phyloP scores from a whole-genome alignment of 2,329 filamentous ascomycete genomes.

The Colletotrichum shisoi region DNA sequence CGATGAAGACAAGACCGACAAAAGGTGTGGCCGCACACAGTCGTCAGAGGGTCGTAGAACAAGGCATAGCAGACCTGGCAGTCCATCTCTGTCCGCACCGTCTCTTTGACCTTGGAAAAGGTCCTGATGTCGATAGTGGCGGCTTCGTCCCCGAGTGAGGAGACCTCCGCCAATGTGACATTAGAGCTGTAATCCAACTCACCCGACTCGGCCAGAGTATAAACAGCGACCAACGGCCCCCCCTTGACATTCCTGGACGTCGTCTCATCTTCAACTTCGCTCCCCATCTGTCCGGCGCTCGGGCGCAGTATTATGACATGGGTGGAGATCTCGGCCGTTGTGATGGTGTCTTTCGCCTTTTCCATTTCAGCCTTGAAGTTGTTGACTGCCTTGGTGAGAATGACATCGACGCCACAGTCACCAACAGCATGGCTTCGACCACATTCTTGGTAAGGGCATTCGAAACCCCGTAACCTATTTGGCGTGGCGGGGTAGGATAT shows the following conservation, averaged over 20 bases:
- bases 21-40: slow-evolving; percentile 87
- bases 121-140: slow-evolving; percentile 44
- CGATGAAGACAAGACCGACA: slow-evolving; percentile 81
- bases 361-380: slow-evolving; percentile 64
- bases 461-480: slow-evolving; percentile 72
- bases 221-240: slow-evolving; percentile 71
- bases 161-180: slow-evolving; percentile 56
- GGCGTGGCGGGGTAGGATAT: slow-evolving; percentile 80
- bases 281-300: slow-evolving; percentile 40
- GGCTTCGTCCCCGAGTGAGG: slow-evolving; percentile 42
- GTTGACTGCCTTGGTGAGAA: slow-evolving; percentile 74
- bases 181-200: slow-evolving; percentile 65
- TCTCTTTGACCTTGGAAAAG: slow-evolving; percentile 67
- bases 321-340: slow-evolving; percentile 51
- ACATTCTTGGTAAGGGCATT: slow-evolving; percentile 76
- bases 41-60: slow-evolving; percentile 83
- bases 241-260: slow-evolving; percentile 56
- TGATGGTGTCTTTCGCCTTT: slow-evolving; percentile 48
- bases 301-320: slow-evolving; percentile 45
- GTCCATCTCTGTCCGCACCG: slow-evolving; percentile 75
- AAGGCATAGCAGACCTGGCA: slow-evolving; percentile 88
- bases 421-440: slow-evolving; percentile 74
- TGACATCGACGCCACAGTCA: slow-evolving; percentile 81
- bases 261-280: slow-evolving; percentile 49
- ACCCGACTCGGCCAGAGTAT: slow-evolving; percentile 69